Evolutionary conservation across 495 filamentous ascomycete genomes (phyloP).

Genomic region (Neurospora discreta): DNA sequence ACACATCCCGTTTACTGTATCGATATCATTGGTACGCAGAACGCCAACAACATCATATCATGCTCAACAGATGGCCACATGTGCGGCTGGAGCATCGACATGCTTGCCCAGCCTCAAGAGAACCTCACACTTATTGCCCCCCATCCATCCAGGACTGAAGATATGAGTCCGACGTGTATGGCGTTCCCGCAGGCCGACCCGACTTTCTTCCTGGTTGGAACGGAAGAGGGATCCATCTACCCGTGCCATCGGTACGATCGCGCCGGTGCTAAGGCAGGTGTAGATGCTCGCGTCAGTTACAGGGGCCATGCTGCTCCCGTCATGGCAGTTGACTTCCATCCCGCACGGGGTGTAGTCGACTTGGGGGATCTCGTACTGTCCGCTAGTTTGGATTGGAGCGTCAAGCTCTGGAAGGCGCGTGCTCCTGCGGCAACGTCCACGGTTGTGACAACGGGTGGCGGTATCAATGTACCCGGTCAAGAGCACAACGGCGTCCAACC

Average conservation of each 20-base stretch:
- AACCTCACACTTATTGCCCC: constrained; percentile 75
- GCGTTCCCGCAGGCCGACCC: constrained; percentile 92
- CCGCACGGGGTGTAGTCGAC: constrained; percentile 78
- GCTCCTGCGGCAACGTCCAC: constrained; percentile 57
- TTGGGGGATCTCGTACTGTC: constrained; percentile 90
- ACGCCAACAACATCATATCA: constrained; percentile 95
- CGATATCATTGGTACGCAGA: constrained; percentile 93
- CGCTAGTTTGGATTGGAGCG: constrained; percentile 85
- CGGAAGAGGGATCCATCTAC: constrained; percentile 91
- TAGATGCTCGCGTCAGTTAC: constrained; percentile 76
- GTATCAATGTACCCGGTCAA: not conserved
- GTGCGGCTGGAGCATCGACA: constrained; percentile 93
- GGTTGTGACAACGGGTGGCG: constrained; percentile 9
- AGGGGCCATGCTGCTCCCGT: constrained; percentile 84
- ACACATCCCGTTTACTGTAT: constrained; percentile 94
- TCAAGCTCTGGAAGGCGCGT: constrained; percentile 90
- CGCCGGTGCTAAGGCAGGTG: constrained; percentile 90
- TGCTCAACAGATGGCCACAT: constrained; percentile 93
- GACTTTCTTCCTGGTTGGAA: constrained; percentile 93
- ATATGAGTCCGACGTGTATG: constrained; percentile 91
- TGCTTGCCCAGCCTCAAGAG: constrained; percentile 93
- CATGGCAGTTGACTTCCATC: constrained; percentile 93
- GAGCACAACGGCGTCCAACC: constrained; percentile 41
- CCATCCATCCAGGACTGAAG: constrained; percentile 83
- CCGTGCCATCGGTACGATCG: constrained; percentile 95